Evolutionary conservation across 2,329 filamentous ascomycete species (phyloP).

Genomic region (Ciborinia camelliae): DNA sequence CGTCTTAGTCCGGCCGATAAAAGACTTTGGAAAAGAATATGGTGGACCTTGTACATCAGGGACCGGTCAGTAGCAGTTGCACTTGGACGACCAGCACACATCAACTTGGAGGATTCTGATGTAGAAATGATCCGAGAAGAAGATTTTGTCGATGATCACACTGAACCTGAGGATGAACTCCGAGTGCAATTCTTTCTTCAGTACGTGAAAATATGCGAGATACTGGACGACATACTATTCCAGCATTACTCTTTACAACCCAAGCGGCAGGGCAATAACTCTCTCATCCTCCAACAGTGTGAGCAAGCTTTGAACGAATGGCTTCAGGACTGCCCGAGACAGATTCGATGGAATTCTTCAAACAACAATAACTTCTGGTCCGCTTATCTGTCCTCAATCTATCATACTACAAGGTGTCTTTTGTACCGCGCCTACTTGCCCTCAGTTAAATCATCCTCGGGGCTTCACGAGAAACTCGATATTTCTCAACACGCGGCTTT

Average conservation of each 20-base stretch:
- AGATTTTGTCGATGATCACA: constrained; percentile 85
- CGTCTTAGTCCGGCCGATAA: constrained; percentile 91
- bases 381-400: constrained; percentile 86
- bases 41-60: constrained; percentile 95
- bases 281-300: constrained; percentile 90
- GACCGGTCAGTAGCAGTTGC: constrained; percentile 94
- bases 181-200: constrained; percentile 23
- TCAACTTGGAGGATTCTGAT: constrained; percentile 94
- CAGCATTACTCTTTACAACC: constrained; percentile 96
- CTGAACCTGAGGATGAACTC: constrained; percentile 15
- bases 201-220: constrained; percentile 60
- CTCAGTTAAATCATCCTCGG: constrained; percentile 62
- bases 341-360: constrained; percentile 88
- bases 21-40: constrained; percentile 66
- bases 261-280: constrained; percentile 79
- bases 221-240: constrained; percentile 92
- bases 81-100: constrained; percentile 83
- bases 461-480: constrained; percentile 72
- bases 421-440: constrained; percentile 95
- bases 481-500: constrained; percentile 95
- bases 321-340: constrained; percentile 90
- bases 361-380: constrained; percentile 89
- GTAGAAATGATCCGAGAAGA: constrained; percentile 96
- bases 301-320: constrained; percentile 97
- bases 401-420: constrained; percentile 94